Percentiles rank a stretch among this genome's conserved stretches.
phyloP scores from a whole-genome alignment of 139 green algal species.

The Pleodorina starrii region DNA sequence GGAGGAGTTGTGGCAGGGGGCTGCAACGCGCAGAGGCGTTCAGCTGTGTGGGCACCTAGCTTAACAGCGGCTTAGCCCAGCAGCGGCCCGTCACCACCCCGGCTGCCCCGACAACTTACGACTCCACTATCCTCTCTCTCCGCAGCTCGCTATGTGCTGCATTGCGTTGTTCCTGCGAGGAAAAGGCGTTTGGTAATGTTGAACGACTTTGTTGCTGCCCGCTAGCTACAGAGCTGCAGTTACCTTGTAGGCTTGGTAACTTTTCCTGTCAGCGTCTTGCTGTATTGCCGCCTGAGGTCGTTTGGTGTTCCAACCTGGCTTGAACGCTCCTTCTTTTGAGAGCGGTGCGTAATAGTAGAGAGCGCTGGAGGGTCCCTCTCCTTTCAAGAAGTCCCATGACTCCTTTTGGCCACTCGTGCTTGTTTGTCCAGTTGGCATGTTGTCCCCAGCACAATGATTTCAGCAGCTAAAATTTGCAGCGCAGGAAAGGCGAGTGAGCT shows the following conservation, averaged over 20 bases:
- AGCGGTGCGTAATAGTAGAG: slow-evolving; percentile 4
- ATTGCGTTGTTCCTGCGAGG: background rate
- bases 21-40: no score
- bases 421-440: background rate
- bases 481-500: background rate
- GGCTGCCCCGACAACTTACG: no score
- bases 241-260: slow-evolving; percentile 13
- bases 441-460: background rate
- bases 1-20: no score
- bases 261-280: background rate
- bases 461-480: background rate
- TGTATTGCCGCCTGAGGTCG: background rate
- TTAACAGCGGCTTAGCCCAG: no score
- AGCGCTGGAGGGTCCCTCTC: background rate
- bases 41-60: no score
- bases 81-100: no score
- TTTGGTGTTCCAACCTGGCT: slow-evolving; percentile 24
- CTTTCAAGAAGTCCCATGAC: slow-evolving; percentile 6
- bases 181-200: no score
- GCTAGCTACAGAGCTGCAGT: no score
- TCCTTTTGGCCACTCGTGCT: background rate
- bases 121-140: background rate
- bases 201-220: no score
- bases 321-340: background rate
- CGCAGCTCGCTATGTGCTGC: background rate